A percentile compares a stretch with the other conserved stretches of the same genome.
These are phyloP conservation scores for Onygenales sp. DNA, from an alignment of 2,329 filamentous ascomycete species.

Conservation along the genomic window DNA sequence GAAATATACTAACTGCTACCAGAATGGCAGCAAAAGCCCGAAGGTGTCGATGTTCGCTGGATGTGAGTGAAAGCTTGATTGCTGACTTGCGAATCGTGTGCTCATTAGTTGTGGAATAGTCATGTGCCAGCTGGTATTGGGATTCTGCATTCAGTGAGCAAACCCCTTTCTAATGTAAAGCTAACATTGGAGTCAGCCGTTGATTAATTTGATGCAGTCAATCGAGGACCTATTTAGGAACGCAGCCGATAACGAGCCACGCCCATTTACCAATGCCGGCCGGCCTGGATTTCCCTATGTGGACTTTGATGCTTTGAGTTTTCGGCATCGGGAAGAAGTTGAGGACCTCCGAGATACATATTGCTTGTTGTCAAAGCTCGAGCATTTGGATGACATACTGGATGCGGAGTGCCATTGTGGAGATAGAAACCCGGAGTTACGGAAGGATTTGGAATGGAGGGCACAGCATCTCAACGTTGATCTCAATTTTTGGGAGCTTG, in stretches of 20 bases:
- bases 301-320: not conserved
- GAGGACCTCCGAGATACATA: constrained; percentile 2
- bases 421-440: not conserved
- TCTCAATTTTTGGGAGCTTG: constrained; percentile 1
- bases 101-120: not conserved
- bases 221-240: constrained; percentile 1
- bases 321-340: constrained; percentile 1
- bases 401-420: constrained; percentile 1
- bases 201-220: not conserved
- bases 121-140: constrained; percentile 2
- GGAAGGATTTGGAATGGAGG: not conserved
- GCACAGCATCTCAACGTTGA: constrained; percentile 2
- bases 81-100: not conserved
- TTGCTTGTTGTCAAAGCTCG: constrained; percentile 1
- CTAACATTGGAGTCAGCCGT: no score
- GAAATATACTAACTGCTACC: not conserved
- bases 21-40: constrained; percentile 1
- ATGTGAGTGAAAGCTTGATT: not conserved
- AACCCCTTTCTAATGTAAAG: not conserved
- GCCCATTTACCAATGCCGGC: not conserved
- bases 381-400: not conserved
- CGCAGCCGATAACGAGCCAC: not conserved
- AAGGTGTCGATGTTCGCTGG: not conserved
- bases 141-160: constrained; percentile 1
- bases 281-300: constrained; percentile 1